Base-by-base conservation (phyloP, 2,329 filamentous ascomycete species). In the Aureobasidium sp. region DNA sequence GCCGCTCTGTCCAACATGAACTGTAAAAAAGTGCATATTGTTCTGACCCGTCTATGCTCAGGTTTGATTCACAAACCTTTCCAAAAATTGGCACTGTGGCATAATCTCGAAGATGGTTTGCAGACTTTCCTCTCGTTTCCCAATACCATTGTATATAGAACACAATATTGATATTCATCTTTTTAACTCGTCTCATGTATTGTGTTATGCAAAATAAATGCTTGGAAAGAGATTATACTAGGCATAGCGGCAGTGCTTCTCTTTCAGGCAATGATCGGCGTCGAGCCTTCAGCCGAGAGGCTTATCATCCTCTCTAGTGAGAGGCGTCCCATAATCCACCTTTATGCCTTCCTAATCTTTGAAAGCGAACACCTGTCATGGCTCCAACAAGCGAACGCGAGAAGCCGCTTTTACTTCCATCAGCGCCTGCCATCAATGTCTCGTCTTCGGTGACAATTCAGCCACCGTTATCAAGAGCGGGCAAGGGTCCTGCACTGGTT, bases 381-480 rank as follows among this genome's bases (percentile, higher is more conserved):
- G n/a, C 29, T 12, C 9, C 3, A n/a, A 34, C 17, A 9, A 49
- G 25, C 17, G 47, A 49, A 34, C 22, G 17, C 7, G 31, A 58
- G 9, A 36, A 45, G 36, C 8, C 42, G 20, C 42, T 58, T 7
- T n/a, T 20, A 14, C 42, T 47, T 1, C 55, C 41, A 2, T 58
- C 42, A 12, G 55, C 55, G 15, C 55, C 55, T 27, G 31, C 14
- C 14, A 58, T 27, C 2, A 37, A 14, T 3, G 31, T 47, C 3
- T 27, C 55, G 41, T 9, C 55, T 27, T 47, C 31, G 2, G 22
- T 58, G 5, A 44, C 44, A 3, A 27, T 58, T 11, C 55, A 79
- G 49, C 72, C 75, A 22, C 81, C 80, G 27, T 74, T 82, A 6
- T 80, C 80, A n/a, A 76, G 79, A 36, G 73, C 74, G 53, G 79